These are phyloP conservation scores for Sugiyamaella smithiae DNA, from an alignment of 805 yeast genomes.

Conservation along the genomic window DNA sequence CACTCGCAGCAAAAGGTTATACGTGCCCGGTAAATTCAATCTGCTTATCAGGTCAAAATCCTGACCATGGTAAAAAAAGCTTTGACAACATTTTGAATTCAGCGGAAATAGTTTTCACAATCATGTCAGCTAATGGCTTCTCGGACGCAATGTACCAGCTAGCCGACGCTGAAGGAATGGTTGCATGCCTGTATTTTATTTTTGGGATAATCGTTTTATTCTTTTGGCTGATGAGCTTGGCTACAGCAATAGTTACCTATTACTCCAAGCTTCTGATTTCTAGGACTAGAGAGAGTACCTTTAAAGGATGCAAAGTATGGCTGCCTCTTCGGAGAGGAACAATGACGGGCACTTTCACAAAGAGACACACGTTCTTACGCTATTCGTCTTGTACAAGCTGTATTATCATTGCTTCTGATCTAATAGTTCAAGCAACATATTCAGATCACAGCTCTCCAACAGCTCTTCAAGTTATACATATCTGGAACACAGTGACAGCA, in stretches of 20 bases:
- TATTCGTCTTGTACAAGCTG: too few species aligned
- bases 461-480: too few species aligned
- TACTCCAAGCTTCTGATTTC: constrained; percentile 71
- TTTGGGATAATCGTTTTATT: constrained; percentile 66
- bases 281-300: too few species aligned
- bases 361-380: too few species aligned
- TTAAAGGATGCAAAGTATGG: too few species aligned
- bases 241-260: constrained; percentile 81
- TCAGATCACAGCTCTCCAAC: too few species aligned
- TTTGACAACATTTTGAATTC: constrained; percentile 85
- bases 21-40: constrained; percentile 73
- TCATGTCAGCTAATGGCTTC: constrained; percentile 87
- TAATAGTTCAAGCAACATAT: too few species aligned
- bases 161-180: constrained; percentile 80
- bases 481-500: too few species aligned
- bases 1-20: constrained; percentile 82
- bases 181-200: constrained; percentile 62
- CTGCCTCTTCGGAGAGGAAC: too few species aligned
- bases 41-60: constrained; percentile 61
- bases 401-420: too few species aligned
- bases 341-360: too few species aligned
- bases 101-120: constrained; percentile 77
- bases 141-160: constrained; percentile 84
- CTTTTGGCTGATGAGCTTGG: constrained; percentile 80
- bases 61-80: constrained; percentile 63